Conservation (phyloP, 306 rosid species). For the Hippophae gyantsensis region DNA sequence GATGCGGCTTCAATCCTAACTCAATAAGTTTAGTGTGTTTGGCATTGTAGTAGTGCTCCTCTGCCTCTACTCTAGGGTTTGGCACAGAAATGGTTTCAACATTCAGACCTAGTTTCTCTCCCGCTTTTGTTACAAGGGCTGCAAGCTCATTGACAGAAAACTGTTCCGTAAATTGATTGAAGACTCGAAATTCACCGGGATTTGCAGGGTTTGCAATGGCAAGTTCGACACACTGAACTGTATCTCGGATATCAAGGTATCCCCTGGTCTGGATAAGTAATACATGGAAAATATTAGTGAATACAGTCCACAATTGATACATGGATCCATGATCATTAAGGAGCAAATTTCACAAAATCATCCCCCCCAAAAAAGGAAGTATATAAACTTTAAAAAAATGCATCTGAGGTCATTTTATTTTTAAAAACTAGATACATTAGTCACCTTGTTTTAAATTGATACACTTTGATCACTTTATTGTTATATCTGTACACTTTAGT, state of each 20-base stretch:
- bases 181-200: constrained; percentile 81
- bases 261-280: constrained; percentile 67
- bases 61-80: constrained; percentile 94
- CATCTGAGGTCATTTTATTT: too few species aligned
- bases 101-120: constrained; percentile 68
- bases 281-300: constrained; percentile 8
- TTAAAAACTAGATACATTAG: too few species aligned
- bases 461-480: too few species aligned
- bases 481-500: too few species aligned
- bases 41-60: constrained; percentile 96
- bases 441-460: too few species aligned
- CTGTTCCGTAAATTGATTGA: constrained; percentile 91
- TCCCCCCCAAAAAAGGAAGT: too few species aligned
- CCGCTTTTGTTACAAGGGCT: constrained; percentile 62
- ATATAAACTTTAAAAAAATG: too few species aligned
- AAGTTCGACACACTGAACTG: constrained; percentile 90
- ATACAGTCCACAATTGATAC: not conserved
- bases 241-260: constrained; percentile 91
- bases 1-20: constrained; percentile 82
- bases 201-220: constrained; percentile 87
- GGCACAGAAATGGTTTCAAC: constrained; percentile 73
- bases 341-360: too few species aligned
- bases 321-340: too few species aligned
- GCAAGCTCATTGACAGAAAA: constrained; percentile 87
- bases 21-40: constrained; percentile 84